These are phyloP conservation scores for Inga oerstediana DNA, from an alignment of 306 rosid genomes.

Conservation along the genomic window DNA sequence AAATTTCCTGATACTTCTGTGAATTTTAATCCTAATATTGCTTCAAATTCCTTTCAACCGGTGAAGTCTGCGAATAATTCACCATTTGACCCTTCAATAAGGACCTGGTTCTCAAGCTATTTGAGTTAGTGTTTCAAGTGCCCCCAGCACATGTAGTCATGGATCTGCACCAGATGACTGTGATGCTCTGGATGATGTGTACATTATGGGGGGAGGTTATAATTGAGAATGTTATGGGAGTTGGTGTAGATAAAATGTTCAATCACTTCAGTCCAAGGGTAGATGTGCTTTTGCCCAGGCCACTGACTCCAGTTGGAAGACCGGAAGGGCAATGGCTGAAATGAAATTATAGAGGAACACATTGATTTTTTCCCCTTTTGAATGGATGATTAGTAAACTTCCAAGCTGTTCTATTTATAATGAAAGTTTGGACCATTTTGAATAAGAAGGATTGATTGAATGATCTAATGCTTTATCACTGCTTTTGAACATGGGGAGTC, in stretches of 20 bases:
- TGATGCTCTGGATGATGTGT: slow-evolving; percentile 93
- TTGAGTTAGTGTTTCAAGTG: slow-evolving; percentile 98
- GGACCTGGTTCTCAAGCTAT: slow-evolving; percentile 92
- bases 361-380: too few species aligned
- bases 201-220: slow-evolving; percentile 95
- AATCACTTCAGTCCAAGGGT: too few species aligned
- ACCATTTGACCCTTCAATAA: slow-evolving; percentile 69
- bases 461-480: slow-evolving; percentile 8
- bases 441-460: neutral
- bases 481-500: slow-evolving; percentile 9
- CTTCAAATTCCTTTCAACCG: slow-evolving; percentile 59
- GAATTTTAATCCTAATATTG: slow-evolving; percentile 47
- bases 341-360: too few species aligned
- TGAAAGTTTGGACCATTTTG: too few species aligned
- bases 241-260: slow-evolving; percentile 38
- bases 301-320: too few species aligned
- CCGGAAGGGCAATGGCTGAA: too few species aligned
- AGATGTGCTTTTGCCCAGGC: too few species aligned
- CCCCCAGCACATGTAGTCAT: slow-evolving; percentile 97
- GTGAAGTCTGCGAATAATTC: slow-evolving; percentile 66
- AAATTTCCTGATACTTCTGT: slow-evolving; percentile 77
- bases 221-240: slow-evolving; percentile 68
- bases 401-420: too few species aligned
- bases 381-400: too few species aligned
- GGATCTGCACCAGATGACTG: slow-evolving; percentile 95